Percentiles rank a stretch among this genome's conserved stretches.
Evolutionary conservation across 1,139 yeast species (phyloP).

Genomic region (Waltiozyma sp.): DNA sequence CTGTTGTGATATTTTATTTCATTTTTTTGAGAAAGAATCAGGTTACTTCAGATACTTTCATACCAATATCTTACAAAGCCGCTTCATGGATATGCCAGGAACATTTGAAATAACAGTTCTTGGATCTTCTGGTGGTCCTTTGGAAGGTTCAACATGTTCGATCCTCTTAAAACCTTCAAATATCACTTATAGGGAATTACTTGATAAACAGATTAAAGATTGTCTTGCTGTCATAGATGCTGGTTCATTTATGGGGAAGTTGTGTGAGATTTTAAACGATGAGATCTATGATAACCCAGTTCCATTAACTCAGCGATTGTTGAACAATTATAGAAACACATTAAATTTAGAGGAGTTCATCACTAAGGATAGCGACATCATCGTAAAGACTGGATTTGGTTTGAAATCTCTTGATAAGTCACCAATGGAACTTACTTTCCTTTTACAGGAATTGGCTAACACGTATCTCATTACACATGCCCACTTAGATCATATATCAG

Average conservation of each 20-base stretch:
- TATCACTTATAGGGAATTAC: constrained; percentile 28
- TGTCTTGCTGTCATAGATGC: constrained; percentile 61
- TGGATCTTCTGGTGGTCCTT: constrained; percentile 76
- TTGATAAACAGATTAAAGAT: constrained; percentile 22
- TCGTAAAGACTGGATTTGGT: background rate
- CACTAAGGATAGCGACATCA: background rate
- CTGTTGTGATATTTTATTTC: too few species aligned
- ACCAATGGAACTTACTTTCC: constrained; percentile 16
- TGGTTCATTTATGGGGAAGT: constrained; percentile 57
- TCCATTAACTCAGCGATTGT: constrained; percentile 4
- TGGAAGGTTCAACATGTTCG: constrained; percentile 57
- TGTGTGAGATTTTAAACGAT: constrained; percentile 37
- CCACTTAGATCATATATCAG: constrained; percentile 72
- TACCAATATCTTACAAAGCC: too few species aligned
- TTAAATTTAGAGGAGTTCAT: constrained; percentile 5
- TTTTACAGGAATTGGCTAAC: constrained; percentile 25
- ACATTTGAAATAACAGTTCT: constrained; percentile 43
- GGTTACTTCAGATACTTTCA: too few species aligned
- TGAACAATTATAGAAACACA: constrained; percentile 18
- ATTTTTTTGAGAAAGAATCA: too few species aligned
- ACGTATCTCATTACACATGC: constrained; percentile 66
- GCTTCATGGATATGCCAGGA: too few species aligned
- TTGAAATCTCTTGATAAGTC: constrained; percentile 6
- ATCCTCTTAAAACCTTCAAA: constrained; percentile 48
- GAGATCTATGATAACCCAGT: constrained; percentile 5